Conservation (phyloP, 75 land plant species). For the Pinus albicaulis region DNA sequence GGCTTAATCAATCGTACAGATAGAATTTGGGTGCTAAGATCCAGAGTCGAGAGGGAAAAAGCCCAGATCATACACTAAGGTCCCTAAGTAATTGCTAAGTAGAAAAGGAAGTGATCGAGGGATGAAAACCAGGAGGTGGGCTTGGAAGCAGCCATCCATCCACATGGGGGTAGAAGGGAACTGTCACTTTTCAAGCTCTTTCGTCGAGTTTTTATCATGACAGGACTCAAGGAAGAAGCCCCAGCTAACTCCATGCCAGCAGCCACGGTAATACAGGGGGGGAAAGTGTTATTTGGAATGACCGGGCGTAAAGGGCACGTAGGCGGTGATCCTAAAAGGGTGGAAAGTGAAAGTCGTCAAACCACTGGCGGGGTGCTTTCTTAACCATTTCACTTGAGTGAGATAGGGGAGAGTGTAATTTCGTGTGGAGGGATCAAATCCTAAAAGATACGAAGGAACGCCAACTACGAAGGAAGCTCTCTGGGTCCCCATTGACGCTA, state of each 20-base stretch:
- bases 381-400: not conserved
- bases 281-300: not conserved
- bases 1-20: too few species aligned
- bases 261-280: not conserved
- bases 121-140: not conserved
- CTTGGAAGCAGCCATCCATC: not conserved
- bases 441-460: not conserved
- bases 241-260: not conserved
- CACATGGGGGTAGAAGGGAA: too few species aligned
- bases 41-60: too few species aligned
- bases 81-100: not conserved
- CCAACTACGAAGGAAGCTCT: not conserved
- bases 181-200: conserved; percentile 7
- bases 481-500: not conserved
- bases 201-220: not conserved
- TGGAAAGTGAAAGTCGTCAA: not conserved
- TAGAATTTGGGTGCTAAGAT: too few species aligned
- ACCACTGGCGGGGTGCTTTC: not conserved
- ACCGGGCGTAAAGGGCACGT: not conserved
- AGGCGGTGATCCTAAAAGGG: not conserved
- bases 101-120: not conserved
- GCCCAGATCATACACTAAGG: not conserved
- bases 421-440: not conserved
- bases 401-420: not conserved
- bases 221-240: not conserved